These are phyloP conservation scores for Triticum dicoccoides DNA, from an alignment of 176 grass and related monocot species.

Conservation along the genomic window DNA sequence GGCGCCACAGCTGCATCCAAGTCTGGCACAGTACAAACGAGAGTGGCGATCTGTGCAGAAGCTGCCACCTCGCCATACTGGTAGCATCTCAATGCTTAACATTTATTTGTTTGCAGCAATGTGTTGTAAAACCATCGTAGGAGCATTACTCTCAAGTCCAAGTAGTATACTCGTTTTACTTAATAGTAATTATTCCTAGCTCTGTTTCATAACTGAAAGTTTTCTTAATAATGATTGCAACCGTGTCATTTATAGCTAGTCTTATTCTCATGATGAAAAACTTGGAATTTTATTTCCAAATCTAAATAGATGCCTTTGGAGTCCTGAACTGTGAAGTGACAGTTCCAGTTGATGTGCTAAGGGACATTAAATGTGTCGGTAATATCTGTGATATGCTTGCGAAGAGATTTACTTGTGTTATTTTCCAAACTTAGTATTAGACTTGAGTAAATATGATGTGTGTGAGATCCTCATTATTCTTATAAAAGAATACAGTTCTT, in stretches of 20 bases:
- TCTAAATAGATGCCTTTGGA: background rate
- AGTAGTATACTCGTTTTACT: background rate
- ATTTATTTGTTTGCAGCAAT: background rate
- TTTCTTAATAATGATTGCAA: background rate
- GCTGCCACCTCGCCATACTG: conserved; percentile 43
- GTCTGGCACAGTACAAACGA: conserved; percentile 57
- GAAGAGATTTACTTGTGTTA: background rate
- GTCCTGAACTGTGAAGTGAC: conserved; percentile 1
- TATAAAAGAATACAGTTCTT: conserved; percentile 8
- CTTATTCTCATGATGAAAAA: background rate
- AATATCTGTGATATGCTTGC: conserved; percentile 6
- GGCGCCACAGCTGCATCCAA: background rate
- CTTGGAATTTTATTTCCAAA: conserved; percentile 20
- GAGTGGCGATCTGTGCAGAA: conserved; percentile 43
- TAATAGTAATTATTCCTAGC: background rate
- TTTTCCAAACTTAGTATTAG: conserved; percentile 6
- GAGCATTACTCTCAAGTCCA: background rate
- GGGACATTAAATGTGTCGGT: background rate
- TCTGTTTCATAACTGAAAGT: background rate
- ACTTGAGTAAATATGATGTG: conserved; percentile 9
- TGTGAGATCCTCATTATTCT: background rate
- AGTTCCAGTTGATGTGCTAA: conserved; percentile 17
- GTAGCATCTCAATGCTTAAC: conserved; percentile 38
- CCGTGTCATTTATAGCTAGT: background rate
- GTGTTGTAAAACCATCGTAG: background rate